Evolutionary conservation across 345 rosid genomes (phyloP).

Genomic region (Boechera retrofracta): DNA sequence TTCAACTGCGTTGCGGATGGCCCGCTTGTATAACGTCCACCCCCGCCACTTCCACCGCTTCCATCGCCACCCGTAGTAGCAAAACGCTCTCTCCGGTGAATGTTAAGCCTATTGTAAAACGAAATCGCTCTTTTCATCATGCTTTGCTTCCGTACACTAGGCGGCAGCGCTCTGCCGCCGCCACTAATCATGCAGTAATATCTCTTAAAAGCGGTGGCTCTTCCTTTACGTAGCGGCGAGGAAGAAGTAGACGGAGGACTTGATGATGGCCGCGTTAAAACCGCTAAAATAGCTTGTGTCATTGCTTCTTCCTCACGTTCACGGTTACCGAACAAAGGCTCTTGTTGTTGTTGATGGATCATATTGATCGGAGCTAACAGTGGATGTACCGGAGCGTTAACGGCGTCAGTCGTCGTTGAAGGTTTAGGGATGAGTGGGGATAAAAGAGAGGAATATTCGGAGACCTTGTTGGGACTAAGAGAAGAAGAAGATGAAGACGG

Average conservation of each 20-base stretch:
- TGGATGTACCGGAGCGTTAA: constrained; percentile 26
- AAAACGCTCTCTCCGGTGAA: constrained; percentile 49
- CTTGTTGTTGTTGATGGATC: constrained; percentile 51
- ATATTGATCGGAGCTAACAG: constrained; percentile 32
- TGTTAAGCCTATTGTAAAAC: constrained; percentile 51
- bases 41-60: constrained; percentile 44
- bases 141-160: constrained; percentile 43
- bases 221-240: constrained; percentile 46
- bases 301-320: constrained; percentile 62
- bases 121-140: constrained; percentile 61
- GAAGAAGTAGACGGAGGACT: constrained; percentile 61
- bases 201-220: constrained; percentile 41
- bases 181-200: constrained; percentile 13
- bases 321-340: constrained; percentile 46
- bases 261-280: constrained; percentile 55
- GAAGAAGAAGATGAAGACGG: constrained; percentile 80
- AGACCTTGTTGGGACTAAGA: constrained; percentile 50
- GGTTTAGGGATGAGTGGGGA: constrained; percentile 51
- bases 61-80: neutral
- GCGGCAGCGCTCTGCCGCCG: neutral
- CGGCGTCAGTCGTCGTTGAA: constrained; percentile 29
- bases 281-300: constrained; percentile 72
- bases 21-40: constrained; percentile 10
- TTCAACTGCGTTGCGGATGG: constrained; percentile 65
- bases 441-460: constrained; percentile 62